Evolutionary conservation across 768 basidiomycete species (phyloP).

Genomic region (Mycena belliarum): DNA sequence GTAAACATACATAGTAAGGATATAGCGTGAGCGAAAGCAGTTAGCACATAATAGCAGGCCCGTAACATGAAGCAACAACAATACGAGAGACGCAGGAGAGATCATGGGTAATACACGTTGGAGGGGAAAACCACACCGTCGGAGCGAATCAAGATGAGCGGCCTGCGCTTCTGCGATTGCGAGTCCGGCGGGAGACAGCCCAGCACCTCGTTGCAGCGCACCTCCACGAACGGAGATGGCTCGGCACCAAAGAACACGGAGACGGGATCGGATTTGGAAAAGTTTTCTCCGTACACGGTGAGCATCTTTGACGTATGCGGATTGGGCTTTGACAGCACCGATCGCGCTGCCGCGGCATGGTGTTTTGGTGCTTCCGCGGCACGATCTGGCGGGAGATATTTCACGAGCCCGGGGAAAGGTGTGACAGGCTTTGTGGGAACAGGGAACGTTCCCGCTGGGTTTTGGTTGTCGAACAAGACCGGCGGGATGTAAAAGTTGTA

Average conservation of each 20-base stretch:
- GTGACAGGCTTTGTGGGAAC: conserved; percentile 83
- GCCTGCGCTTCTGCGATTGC: conserved; percentile 66
- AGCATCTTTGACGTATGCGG: conserved; percentile 79
- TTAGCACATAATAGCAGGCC: conserved; percentile 2
- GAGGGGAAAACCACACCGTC: conserved; percentile 91
- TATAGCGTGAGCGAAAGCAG: conserved; percentile 10
- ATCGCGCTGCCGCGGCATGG: conserved; percentile 64
- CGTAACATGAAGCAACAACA: background rate
- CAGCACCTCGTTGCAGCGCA: conserved; percentile 83
- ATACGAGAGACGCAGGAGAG: conserved; percentile 8
- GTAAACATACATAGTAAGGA: conserved; percentile 13
- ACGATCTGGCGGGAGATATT: conserved; percentile 88
- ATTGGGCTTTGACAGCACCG: conserved; percentile 73
- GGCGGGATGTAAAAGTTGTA: conserved; percentile 94
- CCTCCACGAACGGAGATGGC: conserved; percentile 84
- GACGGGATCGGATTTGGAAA: conserved; percentile 79
- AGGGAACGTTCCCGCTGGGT: conserved; percentile 73
- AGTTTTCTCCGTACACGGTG: conserved; percentile 88
- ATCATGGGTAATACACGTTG: conserved; percentile 76
- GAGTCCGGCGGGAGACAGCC: conserved; percentile 80
- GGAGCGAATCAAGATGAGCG: conserved; percentile 77
- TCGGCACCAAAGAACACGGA: conserved; percentile 86
- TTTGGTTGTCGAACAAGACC: conserved; percentile 78
- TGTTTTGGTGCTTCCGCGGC: conserved; percentile 81
- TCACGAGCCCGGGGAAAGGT: conserved; percentile 83